These are phyloP conservation scores for Calonectria honghensis DNA, from an alignment of 2,329 filamentous ascomycete species.

Conservation along the genomic window DNA sequence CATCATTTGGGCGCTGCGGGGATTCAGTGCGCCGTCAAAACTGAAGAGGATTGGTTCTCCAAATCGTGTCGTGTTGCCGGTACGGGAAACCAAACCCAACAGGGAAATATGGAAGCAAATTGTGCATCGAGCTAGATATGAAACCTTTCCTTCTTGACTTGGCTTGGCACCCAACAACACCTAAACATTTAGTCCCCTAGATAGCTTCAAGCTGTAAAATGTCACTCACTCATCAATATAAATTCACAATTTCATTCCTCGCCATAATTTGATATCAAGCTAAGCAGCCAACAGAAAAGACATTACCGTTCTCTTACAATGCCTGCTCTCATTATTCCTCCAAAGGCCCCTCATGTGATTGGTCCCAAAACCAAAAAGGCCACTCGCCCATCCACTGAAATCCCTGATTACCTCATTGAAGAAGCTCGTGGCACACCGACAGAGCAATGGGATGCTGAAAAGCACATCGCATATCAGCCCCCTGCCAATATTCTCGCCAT, in stretches of 20 bases:
- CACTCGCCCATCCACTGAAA: not conserved
- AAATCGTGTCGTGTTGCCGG: not conserved
- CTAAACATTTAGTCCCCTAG: not conserved
- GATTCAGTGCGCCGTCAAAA: not conserved
- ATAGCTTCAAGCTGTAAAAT: not conserved
- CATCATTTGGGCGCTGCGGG: constrained; percentile 1
- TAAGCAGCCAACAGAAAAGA: not conserved
- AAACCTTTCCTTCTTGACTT: not conserved
- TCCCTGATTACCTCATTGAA: not conserved
- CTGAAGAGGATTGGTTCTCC: not conserved
- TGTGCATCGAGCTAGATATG: constrained; percentile 11
- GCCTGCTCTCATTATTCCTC: constrained; percentile 9
- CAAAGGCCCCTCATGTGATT: constrained; percentile 12
- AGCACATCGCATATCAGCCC: constrained; percentile 71
- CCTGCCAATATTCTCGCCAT: constrained; percentile 72
- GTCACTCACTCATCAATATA: not conserved
- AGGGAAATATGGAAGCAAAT: constrained; percentile 4
- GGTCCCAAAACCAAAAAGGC: constrained; percentile 19
- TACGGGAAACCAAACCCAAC: not conserved
- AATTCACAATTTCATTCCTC: not conserved
- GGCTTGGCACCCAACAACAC: not conserved
- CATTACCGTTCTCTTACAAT: not conserved
- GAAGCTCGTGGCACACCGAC: constrained; percentile 54
- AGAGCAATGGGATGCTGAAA: constrained; percentile 66
- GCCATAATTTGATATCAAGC: too few species aligned